Base-by-base conservation (phyloP, 768 basidiomycete species). In the Phlegmacium glaucopus region DNA sequence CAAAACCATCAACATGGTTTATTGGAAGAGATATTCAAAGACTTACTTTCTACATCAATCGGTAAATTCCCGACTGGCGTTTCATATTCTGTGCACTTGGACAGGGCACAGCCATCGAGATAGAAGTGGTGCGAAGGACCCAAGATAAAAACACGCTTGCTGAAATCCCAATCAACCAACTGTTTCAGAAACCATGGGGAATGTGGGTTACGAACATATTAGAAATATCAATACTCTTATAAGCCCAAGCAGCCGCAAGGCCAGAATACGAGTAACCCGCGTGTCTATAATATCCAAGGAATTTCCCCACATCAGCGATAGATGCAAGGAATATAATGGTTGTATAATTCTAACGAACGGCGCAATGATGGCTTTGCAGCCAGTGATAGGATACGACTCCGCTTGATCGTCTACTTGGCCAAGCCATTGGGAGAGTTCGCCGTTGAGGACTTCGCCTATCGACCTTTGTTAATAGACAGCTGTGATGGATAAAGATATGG, bases 221-320 rank as follows among this genome's bases (percentile, higher is more conserved):
- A 4, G 77, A 75, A 0, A 82, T 82, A 59, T 95, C 87, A 50
- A 98, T 87, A 59, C 82, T 81, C 65, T 82, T 86, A 71, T 98
- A 99, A 0, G 95, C 95, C 92, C 93, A 98, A 2, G 93, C 95
- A 2, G 96, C 95, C 1, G 94, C 77, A 4, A 82, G 84, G 16
- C 96, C 96, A 45, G 94, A 96, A 68, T 96, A 98, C 4, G 83
- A 78, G 69, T 94, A 97, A 5, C 96, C 96, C 2, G 96, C 96
- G 65, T 99, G 96, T 9, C 94, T 97, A 62, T 17, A 52, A 34
- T 7, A 29, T 25, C 25, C 30, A 34, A 35, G 17, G 51, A 26
- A 39, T 15, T 29, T 39, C 5, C 22, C 22, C 22, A 22, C 27
- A 12, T 15, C 9, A 34, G 8, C 12, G 27, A 26, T 40, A 34